phyloP scores from a whole-genome alignment of 306 rosid genomes.

The Lathyrus aphaca region DNA sequence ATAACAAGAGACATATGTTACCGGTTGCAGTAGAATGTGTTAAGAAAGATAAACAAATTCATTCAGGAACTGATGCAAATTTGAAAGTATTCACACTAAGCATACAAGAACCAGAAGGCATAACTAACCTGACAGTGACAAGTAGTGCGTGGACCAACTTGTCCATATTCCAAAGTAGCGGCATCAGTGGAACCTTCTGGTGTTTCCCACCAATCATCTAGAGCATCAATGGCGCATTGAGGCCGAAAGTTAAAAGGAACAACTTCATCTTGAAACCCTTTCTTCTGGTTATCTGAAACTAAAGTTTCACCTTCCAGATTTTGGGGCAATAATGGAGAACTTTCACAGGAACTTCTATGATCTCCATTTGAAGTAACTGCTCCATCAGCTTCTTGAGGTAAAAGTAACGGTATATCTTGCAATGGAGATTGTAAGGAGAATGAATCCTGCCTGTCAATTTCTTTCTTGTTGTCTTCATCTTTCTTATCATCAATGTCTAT shows the following conservation, averaged over 20 bases:
- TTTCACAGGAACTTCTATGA: conserved; percentile 42
- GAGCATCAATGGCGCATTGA: conserved; percentile 41
- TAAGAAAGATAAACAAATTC: conserved; percentile 20
- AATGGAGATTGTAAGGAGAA: conserved; percentile 62
- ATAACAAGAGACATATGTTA: conserved; percentile 9
- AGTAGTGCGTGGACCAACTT: conserved; percentile 84
- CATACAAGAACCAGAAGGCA: conserved; percentile 31
- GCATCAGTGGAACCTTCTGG: conserved; percentile 66
- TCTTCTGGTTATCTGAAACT: conserved; percentile 43
- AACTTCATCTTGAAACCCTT: conserved; percentile 48
- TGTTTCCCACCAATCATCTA: conserved; percentile 88
- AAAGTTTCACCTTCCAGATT: conserved; percentile 34
- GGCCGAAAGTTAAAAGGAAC: conserved; percentile 43
- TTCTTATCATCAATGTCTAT: conserved; percentile 49
- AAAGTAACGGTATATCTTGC: conserved; percentile 90
- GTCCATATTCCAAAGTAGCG: conserved; percentile 66
- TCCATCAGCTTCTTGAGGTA: conserved; percentile 62
- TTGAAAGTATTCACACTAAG: conserved; percentile 15
- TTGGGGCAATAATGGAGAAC: conserved; percentile 33
- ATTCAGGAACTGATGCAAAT: conserved; percentile 25
- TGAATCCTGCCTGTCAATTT: conserved; percentile 53
- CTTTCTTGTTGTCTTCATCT: conserved; percentile 42
- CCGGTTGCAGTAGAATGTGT: neutral
- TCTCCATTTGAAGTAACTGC: conserved; percentile 39
- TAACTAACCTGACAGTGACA: conserved; percentile 86